Evolutionary conservation across 768 basidiomycete genomes (phyloP).

Genomic region (Kwoniella sp.): DNA sequence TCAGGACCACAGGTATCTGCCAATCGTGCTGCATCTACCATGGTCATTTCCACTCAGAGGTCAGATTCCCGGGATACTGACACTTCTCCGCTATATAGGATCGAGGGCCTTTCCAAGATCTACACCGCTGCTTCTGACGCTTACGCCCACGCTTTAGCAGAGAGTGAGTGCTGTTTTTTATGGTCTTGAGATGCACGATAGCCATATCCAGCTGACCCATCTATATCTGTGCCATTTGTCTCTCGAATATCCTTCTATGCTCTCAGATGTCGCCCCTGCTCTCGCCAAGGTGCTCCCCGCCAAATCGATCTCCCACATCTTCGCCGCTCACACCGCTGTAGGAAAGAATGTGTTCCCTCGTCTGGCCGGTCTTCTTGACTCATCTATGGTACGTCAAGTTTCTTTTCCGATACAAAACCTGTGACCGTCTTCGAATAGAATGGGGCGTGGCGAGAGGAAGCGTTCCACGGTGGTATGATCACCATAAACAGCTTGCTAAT

Average conservation of each 20-base stretch:
- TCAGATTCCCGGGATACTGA: no score
- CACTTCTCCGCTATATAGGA: conserved; percentile 33
- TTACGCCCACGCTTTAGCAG: conserved; percentile 47
- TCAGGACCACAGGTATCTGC: no score
- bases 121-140: conserved; percentile 51
- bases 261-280: conserved; percentile 74
- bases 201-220: no score
- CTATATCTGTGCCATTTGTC: no score
- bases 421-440: background rate
- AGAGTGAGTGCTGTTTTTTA: no score
- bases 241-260: conserved; percentile 43
- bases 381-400: conserved; percentile 66
- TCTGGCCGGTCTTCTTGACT: conserved; percentile 83
- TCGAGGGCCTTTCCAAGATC: conserved; percentile 55
- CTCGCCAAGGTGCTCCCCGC: conserved; percentile 71
- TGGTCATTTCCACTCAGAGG: background rate
- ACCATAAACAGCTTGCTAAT: background rate
- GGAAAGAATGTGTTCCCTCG: conserved; percentile 93
- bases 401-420: no score
- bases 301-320: conserved; percentile 79
- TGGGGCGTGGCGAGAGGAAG: no score
- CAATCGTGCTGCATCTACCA: no score
- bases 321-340: conserved; percentile 85
- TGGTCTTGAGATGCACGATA: no score
- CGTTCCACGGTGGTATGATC: no score